Evolutionary conservation across 345 rosid species (phyloP).

Genomic region (Combretum micranthum): DNA sequence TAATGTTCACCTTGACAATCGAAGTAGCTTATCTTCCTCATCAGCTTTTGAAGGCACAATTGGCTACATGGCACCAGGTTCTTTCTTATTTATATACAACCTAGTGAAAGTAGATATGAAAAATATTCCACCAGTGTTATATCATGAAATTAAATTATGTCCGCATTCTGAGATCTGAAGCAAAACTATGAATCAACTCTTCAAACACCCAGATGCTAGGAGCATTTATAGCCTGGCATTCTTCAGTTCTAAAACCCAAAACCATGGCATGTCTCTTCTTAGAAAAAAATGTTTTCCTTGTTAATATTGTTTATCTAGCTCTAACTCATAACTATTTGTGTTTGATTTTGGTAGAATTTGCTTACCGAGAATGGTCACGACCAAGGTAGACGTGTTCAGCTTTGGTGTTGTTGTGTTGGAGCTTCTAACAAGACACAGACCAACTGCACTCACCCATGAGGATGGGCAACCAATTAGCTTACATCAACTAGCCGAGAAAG

Average conservation of each 20-base stretch:
- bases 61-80: conserved; percentile 97
- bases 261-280: not conserved
- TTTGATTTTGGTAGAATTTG: conserved; percentile 46
- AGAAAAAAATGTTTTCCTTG: not conserved
- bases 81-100: not conserved
- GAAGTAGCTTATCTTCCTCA: conserved; percentile 36
- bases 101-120: too few relatives aligned
- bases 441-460: conserved; percentile 52
- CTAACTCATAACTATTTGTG: not conserved
- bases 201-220: too few relatives aligned
- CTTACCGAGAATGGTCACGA: conserved; percentile 70
- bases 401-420: conserved; percentile 71
- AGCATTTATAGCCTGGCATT: too few relatives aligned
- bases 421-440: conserved; percentile 60
- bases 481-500: conserved; percentile 44
- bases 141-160: too few relatives aligned
- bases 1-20: conserved; percentile 46
- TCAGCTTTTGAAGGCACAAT: conserved; percentile 77
- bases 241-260: too few relatives aligned
- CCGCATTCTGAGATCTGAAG: too few relatives aligned
- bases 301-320: not conserved
- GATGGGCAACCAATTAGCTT: conserved; percentile 40
- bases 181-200: too few relatives aligned
- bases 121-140: too few relatives aligned
- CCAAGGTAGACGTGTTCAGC: conserved; percentile 85